Evolutionary conservation across 2,329 filamentous ascomycete genomes (phyloP).

Genomic region (Diaporthe amygdali): DNA sequence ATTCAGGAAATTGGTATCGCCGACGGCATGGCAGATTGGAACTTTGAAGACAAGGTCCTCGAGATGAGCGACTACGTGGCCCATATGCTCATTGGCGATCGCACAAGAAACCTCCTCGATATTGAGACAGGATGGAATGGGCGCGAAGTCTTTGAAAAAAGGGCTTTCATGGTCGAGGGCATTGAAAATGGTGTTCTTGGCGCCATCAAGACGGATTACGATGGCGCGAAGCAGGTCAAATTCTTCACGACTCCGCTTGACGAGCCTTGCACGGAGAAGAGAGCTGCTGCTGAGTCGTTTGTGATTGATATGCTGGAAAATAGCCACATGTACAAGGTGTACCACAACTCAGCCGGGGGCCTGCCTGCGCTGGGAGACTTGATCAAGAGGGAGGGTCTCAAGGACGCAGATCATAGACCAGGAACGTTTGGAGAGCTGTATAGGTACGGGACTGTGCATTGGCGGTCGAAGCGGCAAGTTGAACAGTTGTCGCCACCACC

Average conservation of each 20-base stretch:
- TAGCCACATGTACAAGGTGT: slow-evolving; percentile 4
- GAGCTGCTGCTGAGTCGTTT: not conserved
- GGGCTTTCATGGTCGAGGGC: not conserved
- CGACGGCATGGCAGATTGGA: not conserved
- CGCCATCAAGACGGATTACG: not conserved
- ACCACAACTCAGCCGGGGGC: not conserved
- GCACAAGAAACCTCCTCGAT: not conserved
- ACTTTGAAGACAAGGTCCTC: not conserved
- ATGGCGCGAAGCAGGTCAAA: slow-evolving; percentile 8
- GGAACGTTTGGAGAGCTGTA: not conserved
- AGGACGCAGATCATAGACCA: not conserved
- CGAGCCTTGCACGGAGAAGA: not conserved
- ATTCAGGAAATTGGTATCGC: not conserved
- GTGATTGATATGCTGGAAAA: slow-evolving; percentile 21
- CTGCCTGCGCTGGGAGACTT: not conserved
- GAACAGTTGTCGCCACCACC: not conserved
- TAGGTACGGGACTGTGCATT: slow-evolving; percentile 1
- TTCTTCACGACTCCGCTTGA: not conserved
- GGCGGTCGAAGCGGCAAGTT: not conserved
- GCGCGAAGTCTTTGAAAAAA: not conserved
- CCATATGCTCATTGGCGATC: slow-evolving; percentile 6
- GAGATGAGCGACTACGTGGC: slow-evolving; percentile 13
- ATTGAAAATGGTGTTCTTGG: not conserved
- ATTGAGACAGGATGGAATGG: not conserved
- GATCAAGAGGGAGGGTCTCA: slow-evolving; percentile 16